Evolutionary conservation across 2,329 filamentous ascomycete species (phyloP).

Genomic region (Endocalyx cinctus): DNA sequence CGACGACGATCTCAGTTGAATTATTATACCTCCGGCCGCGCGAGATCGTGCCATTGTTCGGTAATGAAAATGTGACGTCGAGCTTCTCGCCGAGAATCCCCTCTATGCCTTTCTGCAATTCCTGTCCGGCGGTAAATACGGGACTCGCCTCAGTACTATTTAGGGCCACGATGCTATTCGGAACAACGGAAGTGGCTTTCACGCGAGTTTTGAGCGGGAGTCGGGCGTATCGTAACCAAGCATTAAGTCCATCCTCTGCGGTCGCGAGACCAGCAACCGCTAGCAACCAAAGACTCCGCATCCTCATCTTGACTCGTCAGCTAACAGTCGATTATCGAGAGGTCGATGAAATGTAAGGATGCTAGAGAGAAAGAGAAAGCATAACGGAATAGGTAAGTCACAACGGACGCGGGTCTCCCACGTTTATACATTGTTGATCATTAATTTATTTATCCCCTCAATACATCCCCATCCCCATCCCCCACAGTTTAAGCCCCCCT

Average conservation of each 20-base stretch:
- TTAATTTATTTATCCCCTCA: too few relatives aligned
- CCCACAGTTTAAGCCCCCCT: too few relatives aligned
- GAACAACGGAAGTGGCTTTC: slow-evolving; percentile 36
- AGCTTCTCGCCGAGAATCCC: slow-evolving; percentile 51
- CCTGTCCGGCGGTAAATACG: slow-evolving; percentile 53
- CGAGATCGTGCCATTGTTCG: too few relatives aligned
- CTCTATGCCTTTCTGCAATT: slow-evolving; percentile 53
- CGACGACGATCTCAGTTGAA: slow-evolving; percentile 37
- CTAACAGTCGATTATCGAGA: too few relatives aligned
- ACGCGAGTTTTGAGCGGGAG: slow-evolving; percentile 34
- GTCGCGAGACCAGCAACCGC: slow-evolving; percentile 31
- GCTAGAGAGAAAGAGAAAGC: too few relatives aligned
- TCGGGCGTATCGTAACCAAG: slow-evolving; percentile 61
- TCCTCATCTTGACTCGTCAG: too few relatives aligned
- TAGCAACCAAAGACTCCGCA: slow-evolving; percentile 25
- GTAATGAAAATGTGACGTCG: slow-evolving; percentile 23
- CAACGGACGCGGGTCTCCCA: too few relatives aligned
- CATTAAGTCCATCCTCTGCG: slow-evolving; percentile 58
- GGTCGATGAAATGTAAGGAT: too few relatives aligned
- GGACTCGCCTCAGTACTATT: slow-evolving; percentile 52
- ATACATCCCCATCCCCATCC: too few relatives aligned
- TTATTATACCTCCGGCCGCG: too few relatives aligned
- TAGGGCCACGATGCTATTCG: slow-evolving; percentile 46
- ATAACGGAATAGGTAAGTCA: too few relatives aligned
- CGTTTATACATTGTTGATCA: too few relatives aligned